Evolutionary conservation across 2,329 filamentous ascomycete genomes (phyloP).

Genomic region (Botrytis sinoallii): DNA sequence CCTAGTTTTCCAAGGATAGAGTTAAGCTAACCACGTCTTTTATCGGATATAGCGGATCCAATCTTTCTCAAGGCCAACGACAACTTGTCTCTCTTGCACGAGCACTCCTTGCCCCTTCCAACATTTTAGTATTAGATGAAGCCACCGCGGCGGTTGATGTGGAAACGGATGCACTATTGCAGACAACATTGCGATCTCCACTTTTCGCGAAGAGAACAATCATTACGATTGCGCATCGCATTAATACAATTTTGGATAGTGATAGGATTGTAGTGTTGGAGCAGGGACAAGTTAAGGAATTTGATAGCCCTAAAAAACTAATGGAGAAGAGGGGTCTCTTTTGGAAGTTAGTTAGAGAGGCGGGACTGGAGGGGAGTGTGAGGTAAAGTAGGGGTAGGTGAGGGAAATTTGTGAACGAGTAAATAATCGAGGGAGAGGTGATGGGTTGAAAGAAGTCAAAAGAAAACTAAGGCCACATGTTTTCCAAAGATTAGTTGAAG

Average conservation of each 20-base stretch:
- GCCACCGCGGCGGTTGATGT: slow-evolving; percentile 77
- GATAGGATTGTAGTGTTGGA: slow-evolving; percentile 94
- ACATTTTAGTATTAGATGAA: slow-evolving; percentile 95
- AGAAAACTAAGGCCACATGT: background rate
- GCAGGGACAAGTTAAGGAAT: slow-evolving; percentile 85
- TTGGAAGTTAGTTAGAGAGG: slow-evolving; percentile 87
- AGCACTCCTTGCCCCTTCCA: slow-evolving; percentile 89
- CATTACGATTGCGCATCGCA: slow-evolving; percentile 96
- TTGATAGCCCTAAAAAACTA: slow-evolving; percentile 79
- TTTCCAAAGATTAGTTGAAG: background rate
- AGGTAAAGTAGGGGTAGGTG: background rate
- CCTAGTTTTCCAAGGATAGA: background rate
- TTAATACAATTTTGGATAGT: slow-evolving; percentile 89
- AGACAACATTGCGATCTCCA: slow-evolving; percentile 59
- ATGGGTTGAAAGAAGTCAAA: background rate
- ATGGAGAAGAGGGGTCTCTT: slow-evolving; percentile 76
- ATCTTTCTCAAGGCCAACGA: slow-evolving; percentile 90
- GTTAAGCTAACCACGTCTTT: slow-evolving; percentile 18
- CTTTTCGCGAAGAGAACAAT: slow-evolving; percentile 89
- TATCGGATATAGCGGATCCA: slow-evolving; percentile 62
- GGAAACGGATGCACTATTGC: slow-evolving; percentile 65
- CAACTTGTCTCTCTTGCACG: slow-evolving; percentile 92
- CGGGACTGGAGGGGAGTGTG: slow-evolving; percentile 56
- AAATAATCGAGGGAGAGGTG: background rate
- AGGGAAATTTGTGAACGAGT: background rate